Percentiles rank a stretch among this genome's conserved stretches.
Evolutionary conservation across 1,284 basidiomycete genomes (phyloP).

Genomic region (Leccinum griseonigrum): DNA sequence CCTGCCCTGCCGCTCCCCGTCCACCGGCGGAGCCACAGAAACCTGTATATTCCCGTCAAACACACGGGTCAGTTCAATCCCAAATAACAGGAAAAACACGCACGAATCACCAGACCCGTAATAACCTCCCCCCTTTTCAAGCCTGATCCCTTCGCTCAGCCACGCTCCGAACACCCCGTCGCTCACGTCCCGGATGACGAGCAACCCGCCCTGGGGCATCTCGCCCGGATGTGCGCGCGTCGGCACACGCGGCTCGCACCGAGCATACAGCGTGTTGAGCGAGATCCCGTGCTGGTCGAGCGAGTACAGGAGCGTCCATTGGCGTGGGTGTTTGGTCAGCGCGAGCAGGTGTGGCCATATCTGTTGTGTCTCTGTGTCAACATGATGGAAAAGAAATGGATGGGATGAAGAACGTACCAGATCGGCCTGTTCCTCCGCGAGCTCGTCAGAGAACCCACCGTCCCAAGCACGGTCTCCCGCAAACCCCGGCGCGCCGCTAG

Average conservation of each 20-base stretch:
- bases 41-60: conserved; percentile 29
- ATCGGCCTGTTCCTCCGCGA: conserved; percentile 50
- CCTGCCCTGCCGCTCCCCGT: conserved; percentile 23
- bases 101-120: conserved; percentile 87
- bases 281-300: conserved; percentile 96
- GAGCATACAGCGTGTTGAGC: conserved; percentile 80
- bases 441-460: conserved; percentile 45
- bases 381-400: neutral
- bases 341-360: conserved; percentile 76
- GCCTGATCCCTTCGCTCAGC: conserved; percentile 69
- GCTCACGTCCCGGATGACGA: conserved; percentile 60
- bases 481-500: conserved; percentile 80
- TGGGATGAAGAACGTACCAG: conserved; percentile 41
- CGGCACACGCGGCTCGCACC: conserved; percentile 46
- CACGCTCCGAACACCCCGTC: conserved; percentile 78
- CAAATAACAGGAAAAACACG: conserved; percentile 34
- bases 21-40: conserved; percentile 60
- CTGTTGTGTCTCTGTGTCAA: conserved; percentile 37
- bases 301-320: conserved; percentile 91
- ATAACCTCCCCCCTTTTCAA: conserved; percentile 56
- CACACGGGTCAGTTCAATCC: neutral
- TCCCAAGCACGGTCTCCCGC: conserved; percentile 59
- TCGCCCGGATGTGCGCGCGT: conserved; percentile 18
- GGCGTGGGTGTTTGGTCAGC: conserved; percentile 70
- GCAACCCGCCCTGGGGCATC: conserved; percentile 43